Conservation (phyloP, 1,284 basidiomycete genomes). For the Cutaneotrichosporon mucoides region DNA sequence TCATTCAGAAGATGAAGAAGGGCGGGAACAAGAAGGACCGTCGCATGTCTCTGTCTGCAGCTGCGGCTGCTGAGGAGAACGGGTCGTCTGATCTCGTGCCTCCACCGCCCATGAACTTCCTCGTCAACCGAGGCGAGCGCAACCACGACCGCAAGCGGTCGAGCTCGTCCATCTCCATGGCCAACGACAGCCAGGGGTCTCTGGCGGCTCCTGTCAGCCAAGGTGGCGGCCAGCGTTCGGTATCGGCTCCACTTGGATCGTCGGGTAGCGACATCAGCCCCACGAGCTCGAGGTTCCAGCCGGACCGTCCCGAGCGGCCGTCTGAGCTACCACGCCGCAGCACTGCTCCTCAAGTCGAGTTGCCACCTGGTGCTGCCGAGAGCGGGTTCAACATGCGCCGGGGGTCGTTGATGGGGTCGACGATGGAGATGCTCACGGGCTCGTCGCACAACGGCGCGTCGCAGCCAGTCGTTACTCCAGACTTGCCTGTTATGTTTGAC, state of each 20-base stretch:
- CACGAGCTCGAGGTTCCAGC: constrained; percentile 39
- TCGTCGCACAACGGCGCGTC: constrained; percentile 1
- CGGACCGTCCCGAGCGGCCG: constrained; percentile 1
- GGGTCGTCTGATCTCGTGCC: constrained; percentile 63
- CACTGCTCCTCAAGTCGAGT: constrained; percentile 14
- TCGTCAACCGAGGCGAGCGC: constrained; percentile 58
- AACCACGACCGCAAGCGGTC: constrained; percentile 32
- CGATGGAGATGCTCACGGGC: constrained; percentile 31
- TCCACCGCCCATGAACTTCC: constrained; percentile 76
- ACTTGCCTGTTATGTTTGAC: constrained; percentile 9
- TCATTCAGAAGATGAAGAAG: constrained; percentile 66
- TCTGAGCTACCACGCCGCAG: constrained; percentile 8
- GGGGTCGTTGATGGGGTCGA: constrained; percentile 25
- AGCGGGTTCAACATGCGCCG: constrained; percentile 6
- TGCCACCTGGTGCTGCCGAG: constrained; percentile 16
- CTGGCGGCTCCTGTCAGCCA: background rate
- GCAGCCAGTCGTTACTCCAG: constrained; percentile 1
- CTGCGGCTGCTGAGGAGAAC: constrained; percentile 9
- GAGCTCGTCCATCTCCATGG: constrained; percentile 33
- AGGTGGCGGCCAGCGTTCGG: constrained; percentile 30
- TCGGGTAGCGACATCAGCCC: constrained; percentile 28
- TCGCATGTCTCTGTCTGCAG: constrained; percentile 60
- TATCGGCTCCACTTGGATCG: constrained; percentile 38
- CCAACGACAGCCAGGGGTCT: constrained; percentile 19
- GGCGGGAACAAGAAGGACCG: constrained; percentile 49